phyloP scores from a whole-genome alignment of 2,329 filamentous ascomycete species.

The Stemphylium vesicarium region DNA sequence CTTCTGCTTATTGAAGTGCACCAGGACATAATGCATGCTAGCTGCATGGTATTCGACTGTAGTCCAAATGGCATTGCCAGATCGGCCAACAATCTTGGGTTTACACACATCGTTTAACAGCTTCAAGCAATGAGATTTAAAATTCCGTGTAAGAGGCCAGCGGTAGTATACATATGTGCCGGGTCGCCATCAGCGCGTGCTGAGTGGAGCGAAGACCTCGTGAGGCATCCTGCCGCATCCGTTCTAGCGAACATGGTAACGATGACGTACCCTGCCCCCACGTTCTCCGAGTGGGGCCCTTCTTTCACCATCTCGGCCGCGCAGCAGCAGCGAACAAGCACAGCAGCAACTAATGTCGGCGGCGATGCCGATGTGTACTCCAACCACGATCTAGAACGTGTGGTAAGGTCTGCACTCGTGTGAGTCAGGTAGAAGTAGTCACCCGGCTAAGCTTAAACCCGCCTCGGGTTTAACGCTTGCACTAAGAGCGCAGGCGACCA shows the following conservation, averaged over 20 bases:
- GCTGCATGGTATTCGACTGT: too few species aligned
- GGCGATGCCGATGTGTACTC: not conserved
- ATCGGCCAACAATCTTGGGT: too few species aligned
- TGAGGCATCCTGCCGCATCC: too few species aligned
- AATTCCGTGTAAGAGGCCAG: too few species aligned
- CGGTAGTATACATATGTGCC: too few species aligned
- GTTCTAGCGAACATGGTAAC: not conserved
- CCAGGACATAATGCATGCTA: too few species aligned
- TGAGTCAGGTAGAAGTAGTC: constrained; percentile 11
- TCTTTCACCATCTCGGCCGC: constrained; percentile 8
- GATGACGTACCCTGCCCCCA: constrained; percentile 3
- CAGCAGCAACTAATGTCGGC: not conserved
- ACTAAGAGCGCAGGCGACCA: constrained; percentile 14
- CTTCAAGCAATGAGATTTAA: too few species aligned
- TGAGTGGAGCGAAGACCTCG: not conserved
- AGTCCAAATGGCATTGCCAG: too few species aligned
- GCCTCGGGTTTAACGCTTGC: constrained; percentile 16
- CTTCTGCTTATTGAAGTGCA: too few species aligned
- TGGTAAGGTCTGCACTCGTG: not conserved
- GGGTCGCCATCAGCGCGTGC: too few species aligned
- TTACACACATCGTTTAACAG: too few species aligned
- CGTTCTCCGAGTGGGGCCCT: not conserved
- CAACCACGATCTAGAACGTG: constrained; percentile 3
- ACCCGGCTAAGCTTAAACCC: constrained; percentile 13
- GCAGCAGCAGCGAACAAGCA: not conserved